Evolutionary conservation across 1,284 basidiomycete species (phyloP).

Genomic region (Anthracocystis walkeri): DNA sequence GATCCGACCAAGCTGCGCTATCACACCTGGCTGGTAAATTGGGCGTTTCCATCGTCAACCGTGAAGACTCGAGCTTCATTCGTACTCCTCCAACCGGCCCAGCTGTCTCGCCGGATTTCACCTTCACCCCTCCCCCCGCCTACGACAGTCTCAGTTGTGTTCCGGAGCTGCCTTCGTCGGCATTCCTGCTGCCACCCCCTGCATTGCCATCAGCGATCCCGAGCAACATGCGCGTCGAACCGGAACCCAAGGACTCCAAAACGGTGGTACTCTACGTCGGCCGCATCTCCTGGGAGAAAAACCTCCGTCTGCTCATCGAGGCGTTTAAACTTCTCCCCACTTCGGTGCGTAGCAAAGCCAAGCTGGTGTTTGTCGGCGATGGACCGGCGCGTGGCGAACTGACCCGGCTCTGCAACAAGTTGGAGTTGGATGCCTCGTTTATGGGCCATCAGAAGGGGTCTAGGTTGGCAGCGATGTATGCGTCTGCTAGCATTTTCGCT

Average conservation of each 20-base stretch:
- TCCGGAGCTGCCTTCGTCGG: slow-evolving; percentile 45
- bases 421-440: slow-evolving; percentile 72
- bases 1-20: slow-evolving; percentile 40
- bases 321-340: slow-evolving; percentile 71
- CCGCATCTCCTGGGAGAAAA: slow-evolving; percentile 74
- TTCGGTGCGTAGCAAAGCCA: slow-evolving; percentile 67
- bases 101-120: slow-evolving; percentile 56
- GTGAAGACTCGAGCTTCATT: slow-evolving; percentile 66
- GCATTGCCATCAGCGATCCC: slow-evolving; percentile 38
- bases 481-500: slow-evolving; percentile 74
- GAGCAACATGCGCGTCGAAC: slow-evolving; percentile 17
- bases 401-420: slow-evolving; percentile 71
- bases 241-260: slow-evolving; percentile 51
- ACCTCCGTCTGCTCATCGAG: slow-evolving; percentile 74
- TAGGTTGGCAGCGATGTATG: slow-evolving; percentile 71
- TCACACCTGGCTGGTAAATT: slow-evolving; percentile 52
- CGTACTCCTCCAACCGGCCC: slow-evolving; percentile 68
- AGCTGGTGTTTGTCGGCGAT: slow-evolving; percentile 75
- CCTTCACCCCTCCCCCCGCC: slow-evolving; percentile 62
- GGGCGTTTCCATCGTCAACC: slow-evolving; percentile 33
- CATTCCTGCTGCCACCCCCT: slow-evolving; percentile 60
- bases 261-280: slow-evolving; percentile 71
- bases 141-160: slow-evolving; percentile 63
- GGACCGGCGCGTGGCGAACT: slow-evolving; percentile 73
- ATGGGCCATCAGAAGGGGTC: slow-evolving; percentile 72